phyloP scores from a whole-genome alignment of 192 early-diverging fungal species.

The Umbelopsis ramanniana region DNA sequence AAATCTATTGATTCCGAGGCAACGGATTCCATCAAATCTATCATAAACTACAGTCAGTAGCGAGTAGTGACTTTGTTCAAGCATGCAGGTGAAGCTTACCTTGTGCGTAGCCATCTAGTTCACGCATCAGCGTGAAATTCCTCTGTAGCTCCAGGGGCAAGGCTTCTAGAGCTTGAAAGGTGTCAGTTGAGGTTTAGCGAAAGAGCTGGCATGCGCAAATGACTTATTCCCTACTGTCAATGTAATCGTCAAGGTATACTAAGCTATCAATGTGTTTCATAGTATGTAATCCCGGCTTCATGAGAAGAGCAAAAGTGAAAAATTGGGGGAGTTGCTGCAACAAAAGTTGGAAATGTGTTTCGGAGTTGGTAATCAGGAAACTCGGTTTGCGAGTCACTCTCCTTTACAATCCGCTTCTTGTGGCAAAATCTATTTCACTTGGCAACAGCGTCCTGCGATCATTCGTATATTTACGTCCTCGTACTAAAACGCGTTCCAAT shows the following conservation, averaged over 20 bases:
- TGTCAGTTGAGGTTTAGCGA: neutral
- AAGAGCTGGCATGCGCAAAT: neutral
- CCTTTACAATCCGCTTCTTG: too few relatives aligned
- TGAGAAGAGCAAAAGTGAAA: slow-evolving; percentile 2
- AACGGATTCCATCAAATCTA: slow-evolving; percentile 75
- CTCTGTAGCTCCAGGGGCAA: slow-evolving; percentile 79
- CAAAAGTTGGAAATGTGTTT: too few relatives aligned
- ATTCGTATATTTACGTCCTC: too few relatives aligned
- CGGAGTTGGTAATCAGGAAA: too few relatives aligned
- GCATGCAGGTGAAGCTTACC: slow-evolving; percentile 39
- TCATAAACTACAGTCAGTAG: neutral
- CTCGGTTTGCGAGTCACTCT: too few relatives aligned
- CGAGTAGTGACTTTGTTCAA: neutral
- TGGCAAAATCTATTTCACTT: too few relatives aligned
- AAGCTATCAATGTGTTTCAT: slow-evolving; percentile 50
- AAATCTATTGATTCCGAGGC: slow-evolving; percentile 73
- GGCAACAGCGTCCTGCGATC: too few relatives aligned
- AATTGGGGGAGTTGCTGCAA: too few relatives aligned
- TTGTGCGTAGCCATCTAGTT: slow-evolving; percentile 82
- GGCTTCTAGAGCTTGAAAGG: slow-evolving; percentile 67
- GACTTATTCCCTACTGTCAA: slow-evolving; percentile 71
- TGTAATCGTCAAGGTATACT: slow-evolving; percentile 86
- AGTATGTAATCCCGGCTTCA: slow-evolving; percentile 28
- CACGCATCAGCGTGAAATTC: slow-evolving; percentile 93
- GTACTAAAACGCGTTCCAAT: too few relatives aligned